Evolutionary conservation across 1,284 basidiomycete genomes (phyloP).

Genomic region (Cutaneotrichosporon cutaneum): DNA sequence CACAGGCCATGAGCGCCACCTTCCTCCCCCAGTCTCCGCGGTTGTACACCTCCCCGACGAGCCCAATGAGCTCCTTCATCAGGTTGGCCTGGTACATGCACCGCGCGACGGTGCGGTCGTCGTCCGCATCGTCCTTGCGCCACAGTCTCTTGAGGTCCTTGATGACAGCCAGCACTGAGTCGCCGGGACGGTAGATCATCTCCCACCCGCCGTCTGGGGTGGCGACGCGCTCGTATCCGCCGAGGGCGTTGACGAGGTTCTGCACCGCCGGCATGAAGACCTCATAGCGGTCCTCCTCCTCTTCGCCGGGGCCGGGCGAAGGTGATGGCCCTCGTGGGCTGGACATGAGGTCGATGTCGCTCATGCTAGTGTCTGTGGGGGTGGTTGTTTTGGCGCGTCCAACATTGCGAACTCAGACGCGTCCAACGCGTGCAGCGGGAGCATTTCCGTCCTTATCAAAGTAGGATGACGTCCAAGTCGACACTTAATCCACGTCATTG

Average conservation of each 20-base stretch:
- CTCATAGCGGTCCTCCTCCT: conserved; percentile 36
- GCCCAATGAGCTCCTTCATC: conserved; percentile 81
- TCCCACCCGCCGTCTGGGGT: conserved; percentile 42
- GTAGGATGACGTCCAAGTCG: not conserved
- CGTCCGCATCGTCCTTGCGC: conserved; percentile 91
- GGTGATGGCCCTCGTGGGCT: not conserved
- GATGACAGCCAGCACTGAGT: conserved; percentile 77
- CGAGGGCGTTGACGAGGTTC: conserved; percentile 49
- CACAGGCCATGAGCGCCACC: conserved; percentile 74
- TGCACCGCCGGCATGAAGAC: conserved; percentile 51
- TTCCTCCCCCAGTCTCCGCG: conserved; percentile 64
- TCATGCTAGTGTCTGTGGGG: conserved; percentile 8
- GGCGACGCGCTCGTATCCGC: conserved; percentile 55
- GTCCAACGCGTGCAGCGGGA: conserved; percentile 6
- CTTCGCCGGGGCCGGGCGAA: conserved; percentile 7
- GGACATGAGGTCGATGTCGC: not conserved
- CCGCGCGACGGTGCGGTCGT: conserved; percentile 87
- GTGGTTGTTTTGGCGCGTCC: conserved; percentile 7
- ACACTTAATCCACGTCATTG: not conserved
- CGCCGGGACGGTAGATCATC: conserved; percentile 74
- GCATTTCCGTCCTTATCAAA: not conserved
- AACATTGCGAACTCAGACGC: conserved; percentile 14
- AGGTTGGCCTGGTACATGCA: conserved; percentile 82
- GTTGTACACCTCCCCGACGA: conserved; percentile 70
- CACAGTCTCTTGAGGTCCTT: conserved; percentile 92